phyloP scores from a whole-genome alignment of 1,139 yeast species.

The Saccharomycopsis hybrid region DNA sequence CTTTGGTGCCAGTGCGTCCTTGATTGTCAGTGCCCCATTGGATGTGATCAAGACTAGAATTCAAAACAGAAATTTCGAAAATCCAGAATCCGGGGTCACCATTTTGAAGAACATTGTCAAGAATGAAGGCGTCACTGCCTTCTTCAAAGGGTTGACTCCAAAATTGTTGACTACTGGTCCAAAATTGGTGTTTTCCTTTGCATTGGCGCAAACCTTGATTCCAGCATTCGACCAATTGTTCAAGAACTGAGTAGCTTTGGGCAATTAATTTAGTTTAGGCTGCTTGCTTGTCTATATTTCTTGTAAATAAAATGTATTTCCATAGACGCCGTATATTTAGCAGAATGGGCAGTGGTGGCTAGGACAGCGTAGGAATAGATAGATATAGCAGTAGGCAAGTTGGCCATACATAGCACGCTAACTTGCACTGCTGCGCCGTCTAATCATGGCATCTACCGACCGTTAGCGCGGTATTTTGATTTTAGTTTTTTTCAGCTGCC shows the following conservation, averaged over 20 bases:
- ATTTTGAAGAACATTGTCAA: constrained; percentile 89
- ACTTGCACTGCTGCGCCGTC: no score
- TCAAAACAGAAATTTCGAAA: constrained; percentile 92
- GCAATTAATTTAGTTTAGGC: no score
- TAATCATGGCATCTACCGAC: no score
- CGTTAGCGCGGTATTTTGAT: no score
- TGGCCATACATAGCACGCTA: no score
- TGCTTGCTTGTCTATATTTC: background rate
- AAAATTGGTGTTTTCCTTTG: constrained; percentile 92
- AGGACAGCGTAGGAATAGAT: no score
- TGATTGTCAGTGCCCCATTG: constrained; percentile 94
- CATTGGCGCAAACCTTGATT: constrained; percentile 91
- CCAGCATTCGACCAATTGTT: constrained; percentile 84
- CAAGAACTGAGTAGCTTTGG: constrained; percentile 1
- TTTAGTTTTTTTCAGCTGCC: no score
- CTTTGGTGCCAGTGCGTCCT: constrained; percentile 94
- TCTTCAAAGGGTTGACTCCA: constrained; percentile 96
- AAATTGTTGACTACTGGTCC: constrained; percentile 97
- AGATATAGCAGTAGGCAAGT: no score
- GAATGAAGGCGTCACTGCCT: constrained; percentile 84
- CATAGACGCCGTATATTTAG: no score
- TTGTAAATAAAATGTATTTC: background rate
- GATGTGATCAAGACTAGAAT: constrained; percentile 98
- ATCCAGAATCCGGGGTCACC: constrained; percentile 89
- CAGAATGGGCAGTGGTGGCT: no score